A percentile compares a stretch with the other conserved stretches of the same genome.
phyloP scores from a whole-genome alignment of 202 grass and related monocot species.

The Digitaria exilis region DNA sequence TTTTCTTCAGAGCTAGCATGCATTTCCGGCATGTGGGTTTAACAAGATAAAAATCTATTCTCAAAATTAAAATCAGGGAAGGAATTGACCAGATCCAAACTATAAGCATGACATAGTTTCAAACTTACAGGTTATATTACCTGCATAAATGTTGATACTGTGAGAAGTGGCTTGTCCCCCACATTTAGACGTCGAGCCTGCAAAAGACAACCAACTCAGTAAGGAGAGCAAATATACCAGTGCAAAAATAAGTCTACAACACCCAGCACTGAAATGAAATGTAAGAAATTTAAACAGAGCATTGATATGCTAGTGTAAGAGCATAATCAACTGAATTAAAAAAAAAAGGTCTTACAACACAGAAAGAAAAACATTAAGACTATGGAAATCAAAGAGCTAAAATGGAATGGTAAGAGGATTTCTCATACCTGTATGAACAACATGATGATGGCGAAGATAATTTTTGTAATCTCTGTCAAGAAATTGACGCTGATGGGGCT shows the following conservation, averaged over 20 bases:
- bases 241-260: not conserved
- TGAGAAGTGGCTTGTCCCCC: slow-evolving; percentile 78
- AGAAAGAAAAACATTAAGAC: not conserved
- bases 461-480: slow-evolving; percentile 93
- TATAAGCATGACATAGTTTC: slow-evolving; percentile 2
- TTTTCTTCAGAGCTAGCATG: slow-evolving; percentile 19
- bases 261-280: slow-evolving; percentile 7
- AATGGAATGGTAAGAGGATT: slow-evolving; percentile 24
- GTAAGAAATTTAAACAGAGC: not conserved
- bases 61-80: slow-evolving; percentile 7
- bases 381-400: slow-evolving; percentile 7
- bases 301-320: not conserved
- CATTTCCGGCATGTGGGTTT: slow-evolving; percentile 11
- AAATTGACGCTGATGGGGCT: slow-evolving; percentile 98
- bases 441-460: slow-evolving; percentile 91
- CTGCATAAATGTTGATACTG: slow-evolving; percentile 76
- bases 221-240: slow-evolving; percentile 18
- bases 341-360: slow-evolving; percentile 9
- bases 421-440: slow-evolving; percentile 83
- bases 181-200: slow-evolving; percentile 70
- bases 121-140: slow-evolving; percentile 33
- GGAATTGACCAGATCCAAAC: slow-evolving; percentile 6
- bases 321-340: not conserved
- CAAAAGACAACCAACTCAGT: slow-evolving; percentile 25
- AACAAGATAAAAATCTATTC: not conserved